These are phyloP conservation scores for Colletotrichum tabaci DNA, from an alignment of 2,329 filamentous ascomycete species.

Conservation along the genomic window DNA sequence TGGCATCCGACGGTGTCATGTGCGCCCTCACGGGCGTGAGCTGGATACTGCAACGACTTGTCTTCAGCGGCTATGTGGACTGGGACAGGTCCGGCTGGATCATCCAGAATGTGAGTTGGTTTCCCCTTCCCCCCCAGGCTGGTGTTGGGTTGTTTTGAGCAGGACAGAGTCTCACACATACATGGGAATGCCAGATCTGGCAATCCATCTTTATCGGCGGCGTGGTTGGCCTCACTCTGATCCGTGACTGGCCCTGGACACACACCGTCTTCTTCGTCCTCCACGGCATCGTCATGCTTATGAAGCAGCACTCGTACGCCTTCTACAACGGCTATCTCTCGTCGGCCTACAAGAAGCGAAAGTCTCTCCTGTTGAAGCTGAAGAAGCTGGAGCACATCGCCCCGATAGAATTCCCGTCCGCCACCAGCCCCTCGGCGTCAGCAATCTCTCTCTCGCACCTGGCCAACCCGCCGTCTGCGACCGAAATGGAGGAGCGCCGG, in stretches of 20 bases:
- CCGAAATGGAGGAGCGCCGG: conserved; percentile 54
- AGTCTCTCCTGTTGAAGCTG: conserved; percentile 62
- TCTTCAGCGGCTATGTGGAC: conserved; percentile 71
- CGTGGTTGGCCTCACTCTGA: conserved; percentile 76
- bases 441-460: conserved; percentile 64
- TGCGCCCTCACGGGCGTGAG: conserved; percentile 76
- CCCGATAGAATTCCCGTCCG: conserved; percentile 60
- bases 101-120: conserved; percentile 72
- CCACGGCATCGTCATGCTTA: conserved; percentile 81
- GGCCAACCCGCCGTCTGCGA: conserved; percentile 56
- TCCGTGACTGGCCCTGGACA: conserved; percentile 86
- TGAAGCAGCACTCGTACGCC: conserved; percentile 87
- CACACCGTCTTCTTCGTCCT: conserved; percentile 85
- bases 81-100: conserved; percentile 82
- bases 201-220: conserved; percentile 74
- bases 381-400: conserved; percentile 70
- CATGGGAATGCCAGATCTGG: conserved; percentile 68
- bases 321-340: conserved; percentile 85
- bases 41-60: conserved; percentile 74
- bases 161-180: background rate
- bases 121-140: background rate
- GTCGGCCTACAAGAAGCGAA: conserved; percentile 68
- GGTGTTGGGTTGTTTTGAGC: background rate
- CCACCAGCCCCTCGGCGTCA: conserved; percentile 57
- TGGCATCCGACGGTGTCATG: conserved; percentile 79